Evolutionary conservation across 169 alveolate species (phyloP).

Genomic region (Theileria equi): DNA sequence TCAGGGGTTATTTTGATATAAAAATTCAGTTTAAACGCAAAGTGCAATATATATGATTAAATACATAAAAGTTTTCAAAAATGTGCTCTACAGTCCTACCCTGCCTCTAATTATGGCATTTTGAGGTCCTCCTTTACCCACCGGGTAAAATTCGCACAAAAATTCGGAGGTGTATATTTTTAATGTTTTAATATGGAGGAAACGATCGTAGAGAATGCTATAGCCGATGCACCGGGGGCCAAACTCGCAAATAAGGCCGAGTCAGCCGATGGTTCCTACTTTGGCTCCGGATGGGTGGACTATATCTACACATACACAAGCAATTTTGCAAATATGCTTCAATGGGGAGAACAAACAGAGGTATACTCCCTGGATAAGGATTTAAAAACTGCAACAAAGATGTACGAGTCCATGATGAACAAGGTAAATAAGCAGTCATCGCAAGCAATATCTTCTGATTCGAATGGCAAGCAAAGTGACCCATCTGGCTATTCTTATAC

Average conservation of each 20-base stretch:
- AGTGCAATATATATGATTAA: too few relatives aligned
- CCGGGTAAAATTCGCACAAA: too few relatives aligned
- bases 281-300: slow-evolving; percentile 24
- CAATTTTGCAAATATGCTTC: slow-evolving; percentile 41
- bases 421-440: slow-evolving; percentile 5
- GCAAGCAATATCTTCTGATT: neutral
- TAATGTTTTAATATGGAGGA: too few relatives aligned
- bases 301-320: slow-evolving; percentile 19
- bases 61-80: too few relatives aligned
- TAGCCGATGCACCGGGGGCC: slow-evolving; percentile 1
- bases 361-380: slow-evolving; percentile 44
- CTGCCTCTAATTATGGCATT: too few relatives aligned
- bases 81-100: too few relatives aligned
- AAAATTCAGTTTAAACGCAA: too few relatives aligned
- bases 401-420: neutral
- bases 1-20: too few relatives aligned
- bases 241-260: neutral
- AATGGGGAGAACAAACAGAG: slow-evolving; percentile 50
- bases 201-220: too few relatives aligned
- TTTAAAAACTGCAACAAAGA: neutral
- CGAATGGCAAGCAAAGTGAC: neutral
- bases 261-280: slow-evolving; percentile 8
- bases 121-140: too few relatives aligned
- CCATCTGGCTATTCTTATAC: slow-evolving; percentile 1
- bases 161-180: too few relatives aligned